Percentiles rank a stretch among this genome's conserved stretches.
phyloP scores from a whole-genome alignment of 2,329 filamentous ascomycete genomes.

The Metarhizium anisopliae region DNA sequence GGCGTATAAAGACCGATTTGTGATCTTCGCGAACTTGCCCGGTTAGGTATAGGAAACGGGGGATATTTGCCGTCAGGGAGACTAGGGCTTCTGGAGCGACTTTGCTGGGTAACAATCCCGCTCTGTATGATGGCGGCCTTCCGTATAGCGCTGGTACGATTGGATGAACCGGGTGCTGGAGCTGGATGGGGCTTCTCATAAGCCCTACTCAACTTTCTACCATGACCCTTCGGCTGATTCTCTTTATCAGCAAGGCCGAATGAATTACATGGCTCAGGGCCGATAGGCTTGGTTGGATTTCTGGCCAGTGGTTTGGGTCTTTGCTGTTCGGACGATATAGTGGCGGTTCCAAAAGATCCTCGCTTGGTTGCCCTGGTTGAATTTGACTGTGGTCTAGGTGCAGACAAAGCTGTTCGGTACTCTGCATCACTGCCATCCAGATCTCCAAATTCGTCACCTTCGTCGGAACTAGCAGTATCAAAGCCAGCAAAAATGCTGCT shows the following conservation, averaged over 20 bases:
- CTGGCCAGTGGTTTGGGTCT: constrained; percentile 17
- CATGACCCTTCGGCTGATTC: constrained; percentile 10
- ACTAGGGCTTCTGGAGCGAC: constrained; percentile 57
- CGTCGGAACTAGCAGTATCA: constrained; percentile 61
- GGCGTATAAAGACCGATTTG: constrained; percentile 54
- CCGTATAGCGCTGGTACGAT: constrained; percentile 56
- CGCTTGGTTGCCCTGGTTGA: constrained; percentile 31
- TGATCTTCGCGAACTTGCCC: constrained; percentile 76
- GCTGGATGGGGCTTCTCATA: constrained; percentile 28
- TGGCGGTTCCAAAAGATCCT: constrained; percentile 27
- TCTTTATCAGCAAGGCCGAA: constrained; percentile 29
- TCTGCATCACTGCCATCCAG: constrained; percentile 57
- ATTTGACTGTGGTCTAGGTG: constrained; percentile 43
- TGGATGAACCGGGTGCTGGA: constrained; percentile 21
- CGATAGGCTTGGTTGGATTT: constrained; percentile 24
- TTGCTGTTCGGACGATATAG: constrained; percentile 34
- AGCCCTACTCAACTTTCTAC: constrained; percentile 24
- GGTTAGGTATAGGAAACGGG: constrained; percentile 84
- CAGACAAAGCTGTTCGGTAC: constrained; percentile 56
- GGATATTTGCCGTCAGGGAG: constrained; percentile 53
- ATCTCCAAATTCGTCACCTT: constrained; percentile 53
- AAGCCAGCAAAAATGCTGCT: constrained; percentile 86
- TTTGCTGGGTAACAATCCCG: constrained; percentile 61
- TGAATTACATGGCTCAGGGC: constrained; percentile 36
- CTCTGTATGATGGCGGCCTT: constrained; percentile 74